Base-by-base conservation (phyloP, 495 filamentous ascomycete species). In the Paragyromitra xinjiangensis region DNA sequence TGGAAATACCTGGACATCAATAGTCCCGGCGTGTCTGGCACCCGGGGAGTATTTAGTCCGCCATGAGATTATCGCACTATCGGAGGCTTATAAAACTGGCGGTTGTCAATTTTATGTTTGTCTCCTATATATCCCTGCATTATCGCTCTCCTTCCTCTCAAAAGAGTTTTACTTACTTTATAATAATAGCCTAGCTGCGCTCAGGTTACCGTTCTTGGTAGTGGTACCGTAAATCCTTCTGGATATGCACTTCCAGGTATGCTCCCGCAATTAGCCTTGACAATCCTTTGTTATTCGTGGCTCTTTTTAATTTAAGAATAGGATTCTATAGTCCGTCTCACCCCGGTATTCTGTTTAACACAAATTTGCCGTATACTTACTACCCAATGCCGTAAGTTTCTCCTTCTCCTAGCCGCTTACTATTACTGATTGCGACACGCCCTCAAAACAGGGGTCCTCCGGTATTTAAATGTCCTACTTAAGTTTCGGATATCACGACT, bases 21-120 rank as follows among this genome's bases (percentile, higher is more conserved):
- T 86, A 14, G 88, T 92, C 78, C 91, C 91, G 19, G 84, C 84
- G 24, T 85, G 83, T 81, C 84, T 92, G 19, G 85, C 85, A 2
- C 80, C 86, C 14, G 90, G 90, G n/a, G 88, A 88, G 84, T 93
- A 91, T 78, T 87, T 93, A 65, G 85, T 93, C 14, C 89, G 91
- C 42, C 89, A 91, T 80, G 91, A 93, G 83, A 91, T 92, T 80
- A 91, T 92, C 69, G 91, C 88, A 11, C 86, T 93, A 39, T 90
- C 92, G 82, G 84, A 86, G 1, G 89, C 90, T n/a, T 84, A 76
- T 37, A 56, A 72, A 5, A 82, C 84, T 34, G 85, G 88, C 56
- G 90, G 90, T 11, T 90, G 90, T 11, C 91, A 92, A 84, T 90
- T 88, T 83, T 93, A 92, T 81, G 90, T 91, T 14, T 85, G 89